Base-by-base conservation (phyloP, 306 rosid genomes). In the Mucuna pruriens region DNA sequence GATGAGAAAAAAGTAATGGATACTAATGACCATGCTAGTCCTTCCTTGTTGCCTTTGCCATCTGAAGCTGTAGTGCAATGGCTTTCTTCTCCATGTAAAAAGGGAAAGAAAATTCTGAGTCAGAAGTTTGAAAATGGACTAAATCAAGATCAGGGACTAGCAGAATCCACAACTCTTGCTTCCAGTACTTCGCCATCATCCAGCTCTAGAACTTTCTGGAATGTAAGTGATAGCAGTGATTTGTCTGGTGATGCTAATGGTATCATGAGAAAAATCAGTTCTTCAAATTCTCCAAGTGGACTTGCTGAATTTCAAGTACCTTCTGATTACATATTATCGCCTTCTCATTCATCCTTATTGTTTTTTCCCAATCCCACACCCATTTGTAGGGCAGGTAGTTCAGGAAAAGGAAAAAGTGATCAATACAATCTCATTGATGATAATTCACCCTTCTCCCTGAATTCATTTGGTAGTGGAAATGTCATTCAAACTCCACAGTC, bases 41-140 rank as follows among this genome's bases (percentile, higher is more conserved):
- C 88, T 80, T 77, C 86, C 49, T 57, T 86, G 72, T 69, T 92
- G 68, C 97, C 95, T 66, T 84, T 82, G 74, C 97, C 97, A 23
- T 57, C 85, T 38, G 94, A 91, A 85, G 98, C 97, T 75, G 91
- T 92, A 55, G 87, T 95, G 90, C 89, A 60, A 36, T 95, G 98
- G 97, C 85, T 90, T 65, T 81, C 82, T 34, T 90, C 97, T 33
- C 94, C 98, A 0, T 71, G 77, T 45, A 73, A 84, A 20, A 90
- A 92, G 69, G 90, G 74, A 79, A 82, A 88, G 66, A 87, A 87
- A 74, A 78, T 72, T 70, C 85, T 63, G 42, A 76, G 66, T 57
- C 72, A 33, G 42, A 60, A 87, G 62, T 84, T 80, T 71, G 90
- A 81, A 71, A 67, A 68, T 70, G 78, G 40, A 52, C 23, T 76